A percentile compares a stretch with the other conserved stretches of the same genome.
phyloP scores from a whole-genome alignment of 441 rosid species.

The Macaranga tanarius region DNA sequence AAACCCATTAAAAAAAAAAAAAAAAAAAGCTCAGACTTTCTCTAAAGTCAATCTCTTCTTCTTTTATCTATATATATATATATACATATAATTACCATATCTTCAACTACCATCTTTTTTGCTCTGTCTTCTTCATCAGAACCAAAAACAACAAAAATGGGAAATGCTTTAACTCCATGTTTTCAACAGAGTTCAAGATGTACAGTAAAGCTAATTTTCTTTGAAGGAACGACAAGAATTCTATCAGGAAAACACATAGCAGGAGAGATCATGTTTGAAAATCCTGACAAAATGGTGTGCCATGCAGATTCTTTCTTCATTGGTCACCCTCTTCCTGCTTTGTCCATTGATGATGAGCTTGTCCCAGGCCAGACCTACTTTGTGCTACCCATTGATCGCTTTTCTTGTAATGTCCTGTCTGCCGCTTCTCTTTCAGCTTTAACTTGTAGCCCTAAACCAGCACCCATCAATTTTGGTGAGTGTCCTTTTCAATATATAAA shows the following conservation, averaged over 20 bases:
- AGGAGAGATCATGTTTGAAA: constrained; percentile 87
- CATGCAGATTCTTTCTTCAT: constrained; percentile 80
- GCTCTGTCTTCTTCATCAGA: neutral
- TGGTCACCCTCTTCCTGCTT: constrained; percentile 66
- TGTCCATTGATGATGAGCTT: constrained; percentile 67
- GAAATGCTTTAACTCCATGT: constrained; percentile 45
- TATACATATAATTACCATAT: neutral
- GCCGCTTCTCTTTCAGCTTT: constrained; percentile 61
- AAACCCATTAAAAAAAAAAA: neutral
- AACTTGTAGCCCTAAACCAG: constrained; percentile 33
- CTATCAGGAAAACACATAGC: constrained; percentile 56
- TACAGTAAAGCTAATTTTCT: constrained; percentile 51
- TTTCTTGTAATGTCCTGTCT: constrained; percentile 46
- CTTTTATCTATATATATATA: neutral
- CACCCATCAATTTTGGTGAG: constrained; percentile 47
- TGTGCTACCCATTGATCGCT: constrained; percentile 68
- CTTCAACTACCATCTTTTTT: neutral
- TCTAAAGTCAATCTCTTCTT: constrained; percentile 30
- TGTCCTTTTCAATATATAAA: constrained; percentile 66
- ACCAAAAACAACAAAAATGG: constrained; percentile 29
- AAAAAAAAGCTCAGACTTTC: constrained; percentile 25
- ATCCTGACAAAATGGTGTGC: constrained; percentile 72
- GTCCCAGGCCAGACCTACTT: constrained; percentile 70
- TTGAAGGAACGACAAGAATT: constrained; percentile 50
- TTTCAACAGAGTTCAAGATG: constrained; percentile 27